A percentile compares a stretch with the other conserved stretches of the same genome.
Evolutionary conservation across 106 monocot genomes (phyloP).

Genomic region (Agapanthus africanus): DNA sequence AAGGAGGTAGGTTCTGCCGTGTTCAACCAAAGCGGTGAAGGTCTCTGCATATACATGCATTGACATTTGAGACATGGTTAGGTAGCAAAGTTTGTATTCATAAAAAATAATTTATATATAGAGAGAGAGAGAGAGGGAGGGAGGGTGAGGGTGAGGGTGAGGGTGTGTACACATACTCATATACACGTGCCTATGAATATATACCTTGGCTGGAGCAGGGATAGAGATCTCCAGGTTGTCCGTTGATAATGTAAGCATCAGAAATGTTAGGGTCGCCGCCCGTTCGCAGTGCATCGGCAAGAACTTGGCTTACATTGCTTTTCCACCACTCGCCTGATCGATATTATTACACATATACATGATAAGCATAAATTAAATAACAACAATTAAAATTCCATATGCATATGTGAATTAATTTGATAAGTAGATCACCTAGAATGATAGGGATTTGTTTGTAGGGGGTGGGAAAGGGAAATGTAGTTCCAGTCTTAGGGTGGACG

Average conservation of each 20-base stretch:
- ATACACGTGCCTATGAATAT: no score
- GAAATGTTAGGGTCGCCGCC: constrained; percentile 23
- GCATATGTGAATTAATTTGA: neutral
- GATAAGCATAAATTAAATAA: neutral
- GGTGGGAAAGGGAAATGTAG: constrained; percentile 12
- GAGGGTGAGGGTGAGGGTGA: no score
- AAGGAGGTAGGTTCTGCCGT: constrained; percentile 41
- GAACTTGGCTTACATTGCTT: constrained; percentile 14
- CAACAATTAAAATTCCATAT: neutral
- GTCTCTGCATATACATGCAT: constrained; percentile 25
- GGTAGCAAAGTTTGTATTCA: no score
- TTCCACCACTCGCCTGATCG: constrained; percentile 40
- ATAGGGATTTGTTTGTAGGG: constrained; percentile 45
- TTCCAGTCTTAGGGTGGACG: constrained; percentile 10
- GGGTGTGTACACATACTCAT: no score
- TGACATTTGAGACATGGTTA: no score
- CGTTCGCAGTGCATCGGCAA: constrained; percentile 8
- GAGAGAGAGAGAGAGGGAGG: no score
- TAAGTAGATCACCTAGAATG: constrained; percentile 30
- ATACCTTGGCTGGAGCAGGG: constrained; percentile 19
- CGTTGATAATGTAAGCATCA: constrained; percentile 46
- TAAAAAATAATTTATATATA: neutral
- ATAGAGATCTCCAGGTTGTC: constrained; percentile 35
- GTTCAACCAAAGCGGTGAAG: neutral
- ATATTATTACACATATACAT: no score